Conservation (phyloP, 1,139 yeast species). For the Yamadazyma kanchanaburiensis region DNA sequence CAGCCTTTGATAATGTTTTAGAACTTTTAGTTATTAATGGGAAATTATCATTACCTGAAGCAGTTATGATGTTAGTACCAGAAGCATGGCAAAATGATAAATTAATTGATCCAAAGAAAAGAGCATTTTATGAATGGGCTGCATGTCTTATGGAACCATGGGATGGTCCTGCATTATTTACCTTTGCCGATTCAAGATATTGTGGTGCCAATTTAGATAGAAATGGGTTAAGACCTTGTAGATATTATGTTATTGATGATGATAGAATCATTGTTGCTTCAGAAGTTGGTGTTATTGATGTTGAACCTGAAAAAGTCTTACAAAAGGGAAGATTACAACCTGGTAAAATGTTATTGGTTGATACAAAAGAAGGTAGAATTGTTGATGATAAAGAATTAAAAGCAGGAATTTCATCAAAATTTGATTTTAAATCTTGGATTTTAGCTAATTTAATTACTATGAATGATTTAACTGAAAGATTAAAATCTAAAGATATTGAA, state of each 20-base stretch:
- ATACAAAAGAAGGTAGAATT: slow-evolving; percentile 86
- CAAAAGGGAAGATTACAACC: slow-evolving; percentile 95
- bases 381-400: slow-evolving; percentile 93
- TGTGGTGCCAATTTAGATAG: slow-evolving; percentile 98
- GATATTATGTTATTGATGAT: slow-evolving; percentile 92
- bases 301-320: slow-evolving; percentile 76
- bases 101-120: slow-evolving; percentile 83
- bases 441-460: slow-evolving; percentile 80
- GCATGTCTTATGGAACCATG: slow-evolving; percentile 99
- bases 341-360: slow-evolving; percentile 94
- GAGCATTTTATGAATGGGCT: slow-evolving; percentile 98
- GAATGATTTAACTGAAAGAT: slow-evolving; percentile 66
- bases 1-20: slow-evolving; percentile 93
- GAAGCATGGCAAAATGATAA: slow-evolving; percentile 96
- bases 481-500: slow-evolving; percentile 46
- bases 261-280: slow-evolving; percentile 97
- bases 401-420: slow-evolving; percentile 72
- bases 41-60: slow-evolving; percentile 89
- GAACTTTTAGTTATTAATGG: slow-evolving; percentile 92
- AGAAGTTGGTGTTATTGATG: slow-evolving; percentile 94
- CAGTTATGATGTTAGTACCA: slow-evolving; percentile 95
- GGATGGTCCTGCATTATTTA: slow-evolving; percentile 98
- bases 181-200: slow-evolving; percentile 95
- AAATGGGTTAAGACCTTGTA: slow-evolving; percentile 97
- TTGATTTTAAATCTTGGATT: slow-evolving; percentile 93